phyloP scores from a whole-genome alignment of 148 eudicot species.

The Spergularia bocconei region DNA sequence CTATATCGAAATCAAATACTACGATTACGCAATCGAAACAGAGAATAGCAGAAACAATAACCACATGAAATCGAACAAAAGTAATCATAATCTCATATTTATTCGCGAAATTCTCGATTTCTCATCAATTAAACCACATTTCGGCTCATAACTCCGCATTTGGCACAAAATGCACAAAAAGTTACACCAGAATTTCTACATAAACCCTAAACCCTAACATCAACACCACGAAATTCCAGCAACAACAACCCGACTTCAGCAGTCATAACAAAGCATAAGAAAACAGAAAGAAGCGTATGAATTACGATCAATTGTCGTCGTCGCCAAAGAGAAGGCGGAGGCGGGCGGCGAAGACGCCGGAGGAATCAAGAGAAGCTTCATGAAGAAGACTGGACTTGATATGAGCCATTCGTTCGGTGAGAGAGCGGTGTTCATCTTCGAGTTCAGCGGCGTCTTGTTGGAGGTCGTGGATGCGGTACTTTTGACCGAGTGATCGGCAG shows the following conservation, averaged over 20 bases:
- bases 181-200: not conserved
- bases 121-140: not conserved
- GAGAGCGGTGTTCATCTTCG: slow-evolving; percentile 42
- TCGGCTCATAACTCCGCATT: not conserved
- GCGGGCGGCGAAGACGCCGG: slow-evolving; percentile 53
- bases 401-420: slow-evolving; percentile 39
- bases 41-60: not conserved
- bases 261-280: too few species aligned
- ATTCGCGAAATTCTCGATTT: not conserved
- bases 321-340: slow-evolving; percentile 51
- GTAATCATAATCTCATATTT: not conserved
- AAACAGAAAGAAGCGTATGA: not conserved
- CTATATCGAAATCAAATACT: not conserved
- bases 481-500: slow-evolving; percentile 62
- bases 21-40: not conserved
- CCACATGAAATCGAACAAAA: not conserved
- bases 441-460: slow-evolving; percentile 47
- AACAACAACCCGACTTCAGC: too few species aligned
- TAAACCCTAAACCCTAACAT: slow-evolving; percentile 22
- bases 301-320: slow-evolving; percentile 24
- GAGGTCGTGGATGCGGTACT: slow-evolving; percentile 67
- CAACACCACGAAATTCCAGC: not conserved
- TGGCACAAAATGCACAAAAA: slow-evolving; percentile 3
- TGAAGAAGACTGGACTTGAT: slow-evolving; percentile 50
- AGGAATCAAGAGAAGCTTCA: slow-evolving; percentile 57